Percentiles rank a stretch among this genome's conserved stretches.
Evolutionary conservation across 2,329 filamentous ascomycete genomes (phyloP).

Genomic region (Xylariaceae sp.): DNA sequence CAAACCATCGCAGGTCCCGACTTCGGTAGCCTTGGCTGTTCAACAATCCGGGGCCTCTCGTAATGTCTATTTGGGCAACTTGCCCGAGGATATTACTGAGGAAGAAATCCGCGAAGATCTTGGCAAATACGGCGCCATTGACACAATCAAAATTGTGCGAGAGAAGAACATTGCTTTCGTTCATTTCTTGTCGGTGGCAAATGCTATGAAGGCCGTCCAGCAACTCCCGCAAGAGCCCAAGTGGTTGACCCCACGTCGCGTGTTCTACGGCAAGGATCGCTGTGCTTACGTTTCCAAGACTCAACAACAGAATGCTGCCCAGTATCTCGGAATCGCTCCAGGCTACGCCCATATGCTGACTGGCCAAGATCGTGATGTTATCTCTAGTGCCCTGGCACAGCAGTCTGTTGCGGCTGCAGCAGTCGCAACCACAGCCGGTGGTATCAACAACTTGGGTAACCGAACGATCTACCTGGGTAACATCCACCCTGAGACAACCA

Average conservation of each 20-base stretch:
- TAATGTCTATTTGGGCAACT: slow-evolving; percentile 93
- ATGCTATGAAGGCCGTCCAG: slow-evolving; percentile 96
- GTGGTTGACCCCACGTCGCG: slow-evolving; percentile 91
- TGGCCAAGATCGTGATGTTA: slow-evolving; percentile 90
- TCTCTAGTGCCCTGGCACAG: slow-evolving; percentile 92
- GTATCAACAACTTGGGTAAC: slow-evolving; percentile 96
- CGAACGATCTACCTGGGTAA: slow-evolving; percentile 97
- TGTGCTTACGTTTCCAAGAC: slow-evolving; percentile 99
- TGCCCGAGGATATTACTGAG: slow-evolving; percentile 84
- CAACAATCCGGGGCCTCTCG: slow-evolving; percentile 96
- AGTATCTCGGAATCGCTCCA: slow-evolving; percentile 94
- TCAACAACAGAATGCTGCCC: slow-evolving; percentile 97
- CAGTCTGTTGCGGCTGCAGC: slow-evolving; percentile 96
- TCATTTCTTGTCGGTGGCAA: slow-evolving; percentile 91
- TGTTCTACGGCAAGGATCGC: slow-evolving; percentile 98
- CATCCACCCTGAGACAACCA: slow-evolving; percentile 97
- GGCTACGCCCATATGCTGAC: slow-evolving; percentile 96
- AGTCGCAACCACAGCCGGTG: slow-evolving; percentile 92
- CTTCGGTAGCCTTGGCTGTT: slow-evolving; percentile 92
- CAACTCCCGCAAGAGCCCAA: slow-evolving; percentile 94
- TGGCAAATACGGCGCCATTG: slow-evolving; percentile 92
- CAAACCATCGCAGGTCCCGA: slow-evolving; percentile 96
- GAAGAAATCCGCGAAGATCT: slow-evolving; percentile 92
- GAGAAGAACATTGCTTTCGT: slow-evolving; percentile 98
- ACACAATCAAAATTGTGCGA: slow-evolving; percentile 94